Base-by-base conservation (phyloP, 2,329 filamentous ascomycete species). In the Fusarium floridanum region DNA sequence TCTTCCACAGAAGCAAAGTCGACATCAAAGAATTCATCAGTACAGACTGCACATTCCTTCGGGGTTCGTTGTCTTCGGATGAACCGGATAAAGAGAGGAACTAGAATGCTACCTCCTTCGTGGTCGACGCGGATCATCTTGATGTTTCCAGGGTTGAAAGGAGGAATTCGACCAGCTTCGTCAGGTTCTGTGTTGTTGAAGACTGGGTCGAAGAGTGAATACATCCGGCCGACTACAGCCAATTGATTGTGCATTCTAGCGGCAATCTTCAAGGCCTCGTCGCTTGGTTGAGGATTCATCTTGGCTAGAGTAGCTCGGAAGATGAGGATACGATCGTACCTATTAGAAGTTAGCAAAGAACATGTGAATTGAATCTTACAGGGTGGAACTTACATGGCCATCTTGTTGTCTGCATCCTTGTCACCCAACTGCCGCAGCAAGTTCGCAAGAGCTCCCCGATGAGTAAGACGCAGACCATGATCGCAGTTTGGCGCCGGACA, bases 11-110 rank as follows among this genome's bases (percentile, higher is more conserved):
- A 66, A 20, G 29, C 50, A n/a, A 60, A 69, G 17, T 50, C 56
- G 20, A 71, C 32, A 6, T 71, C 69, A 22, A 20, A 56, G 10
- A 69, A 39, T 20, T 61, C 60, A 1, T 71, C 66, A 2, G 69
- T 43, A 12, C 69, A 71, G 17, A 69, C 39, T 16, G 39, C 27
- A 4, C 69, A 71, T 4, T 71, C 59, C n/a, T 14, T 56, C 1
- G 62, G 24, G 4, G 12, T 43, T 22, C 17, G 62, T 9, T 62
- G 36, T 20, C 14, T 9, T 4, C 37, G 27, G 2, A 71, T 34
- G 36, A 71, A 71, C 1, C 57, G 43, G 9, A 45, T 66, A 1
- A 69, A 71, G 0, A 69, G 17, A 1, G 69, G 69, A 0, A 63
- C 61, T 1, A 12, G 27, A 0, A 63, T 29, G 4, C 48, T 66